Evolutionary conservation across 1,284 basidiomycete species (phyloP).

Genomic region (Rhizoctonia solani): DNA sequence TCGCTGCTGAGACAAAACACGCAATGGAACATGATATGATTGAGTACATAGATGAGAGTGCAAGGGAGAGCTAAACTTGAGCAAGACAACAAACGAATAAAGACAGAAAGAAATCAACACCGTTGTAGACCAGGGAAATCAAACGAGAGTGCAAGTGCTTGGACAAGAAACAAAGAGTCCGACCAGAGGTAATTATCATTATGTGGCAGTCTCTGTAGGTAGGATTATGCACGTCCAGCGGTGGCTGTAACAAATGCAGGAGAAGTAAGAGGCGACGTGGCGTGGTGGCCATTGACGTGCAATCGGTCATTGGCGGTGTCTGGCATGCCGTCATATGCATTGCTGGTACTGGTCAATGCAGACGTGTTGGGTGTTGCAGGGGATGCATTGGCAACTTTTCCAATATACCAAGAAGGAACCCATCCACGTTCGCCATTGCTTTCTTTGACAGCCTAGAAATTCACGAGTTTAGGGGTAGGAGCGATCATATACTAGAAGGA

Average conservation of each 20-base stretch:
- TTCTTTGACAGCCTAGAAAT: slow-evolving; percentile 77
- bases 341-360: neutral
- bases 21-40: slow-evolving; percentile 6
- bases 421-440: slow-evolving; percentile 86
- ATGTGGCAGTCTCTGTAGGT: neutral
- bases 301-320: neutral
- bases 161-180: neutral
- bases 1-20: neutral
- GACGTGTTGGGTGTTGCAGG: slow-evolving; percentile 21
- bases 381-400: slow-evolving; percentile 26
- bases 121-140: slow-evolving; percentile 2
- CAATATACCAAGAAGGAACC: slow-evolving; percentile 63
- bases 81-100: slow-evolving; percentile 24
- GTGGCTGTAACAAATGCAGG: slow-evolving; percentile 1
- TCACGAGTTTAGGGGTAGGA: slow-evolving; percentile 1
- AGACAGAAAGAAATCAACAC: neutral
- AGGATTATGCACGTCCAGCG: slow-evolving; percentile 11
- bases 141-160: neutral
- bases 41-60: slow-evolving; percentile 29
- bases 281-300: slow-evolving; percentile 17
- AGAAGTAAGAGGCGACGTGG: neutral
- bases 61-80: neutral
- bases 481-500: slow-evolving; percentile 35
- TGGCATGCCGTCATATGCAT: neutral
- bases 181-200: neutral